These are phyloP conservation scores for Borealophlyctis nickersoniae DNA, from an alignment of 192 early-diverging fungal species.

Conservation along the genomic window DNA sequence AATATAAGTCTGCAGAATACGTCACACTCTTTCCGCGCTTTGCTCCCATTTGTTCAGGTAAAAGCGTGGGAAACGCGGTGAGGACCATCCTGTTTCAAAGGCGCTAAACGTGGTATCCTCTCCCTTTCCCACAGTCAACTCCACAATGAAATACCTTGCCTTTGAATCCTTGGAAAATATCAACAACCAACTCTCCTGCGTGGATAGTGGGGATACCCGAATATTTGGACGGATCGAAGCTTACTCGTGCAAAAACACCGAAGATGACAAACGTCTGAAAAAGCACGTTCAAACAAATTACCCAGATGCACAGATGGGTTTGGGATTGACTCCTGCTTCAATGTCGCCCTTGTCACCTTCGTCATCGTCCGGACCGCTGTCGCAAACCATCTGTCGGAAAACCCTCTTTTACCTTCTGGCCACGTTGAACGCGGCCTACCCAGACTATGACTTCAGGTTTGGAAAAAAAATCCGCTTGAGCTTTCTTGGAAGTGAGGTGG, in stretches of 20 bases:
- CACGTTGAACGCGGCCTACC: slow-evolving; percentile 93
- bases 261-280: slow-evolving; percentile 88
- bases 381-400: slow-evolving; percentile 77
- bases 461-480: slow-evolving; percentile 1
- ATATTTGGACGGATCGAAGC: slow-evolving; percentile 84
- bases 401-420: slow-evolving; percentile 92
- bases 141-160: slow-evolving; percentile 85
- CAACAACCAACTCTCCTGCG: slow-evolving; percentile 80
- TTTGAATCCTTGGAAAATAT: slow-evolving; percentile 76
- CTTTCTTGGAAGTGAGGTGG: no score
- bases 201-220: slow-evolving; percentile 76
- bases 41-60: background rate
- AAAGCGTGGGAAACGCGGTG: background rate
- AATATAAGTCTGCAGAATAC: background rate
- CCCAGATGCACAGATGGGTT: slow-evolving; percentile 43
- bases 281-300: slow-evolving; percentile 85
- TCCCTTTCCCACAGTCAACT: background rate
- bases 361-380: slow-evolving; percentile 87
- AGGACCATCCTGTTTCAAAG: background rate
- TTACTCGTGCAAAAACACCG: slow-evolving; percentile 96
- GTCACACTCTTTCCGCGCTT: background rate
- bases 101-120: background rate
- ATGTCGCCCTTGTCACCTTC: slow-evolving; percentile 45
- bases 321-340: slow-evolving; percentile 5
- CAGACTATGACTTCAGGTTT: slow-evolving; percentile 96